These are phyloP conservation scores for Ogataea degrootiae DNA, from an alignment of 805 yeast species.

Conservation along the genomic window DNA sequence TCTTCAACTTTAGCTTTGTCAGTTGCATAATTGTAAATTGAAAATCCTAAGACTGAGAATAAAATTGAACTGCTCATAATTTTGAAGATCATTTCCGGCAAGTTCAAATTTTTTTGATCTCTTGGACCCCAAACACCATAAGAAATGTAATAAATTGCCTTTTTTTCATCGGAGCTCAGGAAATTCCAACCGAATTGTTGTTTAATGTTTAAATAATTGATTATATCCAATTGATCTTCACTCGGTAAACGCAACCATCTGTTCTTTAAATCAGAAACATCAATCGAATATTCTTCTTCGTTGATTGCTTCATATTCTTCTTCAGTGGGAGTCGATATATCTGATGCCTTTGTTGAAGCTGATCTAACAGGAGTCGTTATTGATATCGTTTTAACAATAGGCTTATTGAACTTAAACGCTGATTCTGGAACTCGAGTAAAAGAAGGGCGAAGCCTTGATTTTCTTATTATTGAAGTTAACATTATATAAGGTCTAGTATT, in stretches of 20 bases:
- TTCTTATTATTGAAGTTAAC: too few species aligned
- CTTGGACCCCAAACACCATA: conserved; percentile 66
- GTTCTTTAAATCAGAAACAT: conserved; percentile 25
- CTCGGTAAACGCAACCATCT: conserved; percentile 31
- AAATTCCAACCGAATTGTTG: conserved; percentile 35
- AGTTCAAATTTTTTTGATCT: conserved; percentile 24
- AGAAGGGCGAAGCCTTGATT: too few species aligned
- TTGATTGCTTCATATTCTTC: conserved; percentile 6
- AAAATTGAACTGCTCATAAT: conserved; percentile 29
- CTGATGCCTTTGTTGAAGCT: neutral
- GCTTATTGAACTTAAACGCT: too few species aligned
- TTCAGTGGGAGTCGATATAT: neutral
- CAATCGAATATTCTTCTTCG: conserved; percentile 27
- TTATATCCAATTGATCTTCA: conserved; percentile 32
- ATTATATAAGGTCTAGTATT: too few species aligned
- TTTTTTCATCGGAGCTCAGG: conserved; percentile 48
- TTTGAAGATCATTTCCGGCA: conserved; percentile 30
- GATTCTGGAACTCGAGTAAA: too few species aligned
- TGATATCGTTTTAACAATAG: too few species aligned
- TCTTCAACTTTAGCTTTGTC: conserved; percentile 22
- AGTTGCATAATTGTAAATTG: conserved; percentile 27
- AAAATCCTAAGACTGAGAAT: conserved; percentile 31
- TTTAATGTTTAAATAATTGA: conserved; percentile 31
- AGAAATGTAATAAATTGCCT: conserved; percentile 53
- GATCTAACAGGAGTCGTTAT: too few species aligned